Conservation (phyloP, 345 rosid species). For the Populus davidiana region DNA sequence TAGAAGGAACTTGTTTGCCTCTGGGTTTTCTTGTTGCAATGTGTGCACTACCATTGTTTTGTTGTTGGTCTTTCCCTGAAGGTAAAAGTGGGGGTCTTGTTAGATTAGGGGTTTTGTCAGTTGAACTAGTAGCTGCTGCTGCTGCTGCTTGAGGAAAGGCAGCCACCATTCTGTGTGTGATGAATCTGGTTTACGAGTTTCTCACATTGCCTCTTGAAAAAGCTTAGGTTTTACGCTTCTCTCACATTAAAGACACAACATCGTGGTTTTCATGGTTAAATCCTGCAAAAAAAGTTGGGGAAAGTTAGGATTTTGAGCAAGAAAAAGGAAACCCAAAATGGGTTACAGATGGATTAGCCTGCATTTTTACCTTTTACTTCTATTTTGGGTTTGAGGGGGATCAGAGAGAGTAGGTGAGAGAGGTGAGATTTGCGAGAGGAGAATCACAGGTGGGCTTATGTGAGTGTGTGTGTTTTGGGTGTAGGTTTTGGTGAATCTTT, state of each 20-base stretch:
- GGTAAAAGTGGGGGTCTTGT: conserved; percentile 33
- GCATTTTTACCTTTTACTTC: conserved; percentile 18
- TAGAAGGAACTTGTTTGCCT: conserved; percentile 74
- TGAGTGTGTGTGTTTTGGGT: conserved; percentile 3
- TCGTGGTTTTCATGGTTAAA: conserved; percentile 13
- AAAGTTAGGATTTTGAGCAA: conserved; percentile 15
- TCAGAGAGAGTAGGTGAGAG: conserved; percentile 10
- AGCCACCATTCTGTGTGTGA: conserved; percentile 57
- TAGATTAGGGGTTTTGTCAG: conserved; percentile 24
- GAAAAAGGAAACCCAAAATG: conserved; percentile 10
- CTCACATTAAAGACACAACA: conserved; percentile 5
- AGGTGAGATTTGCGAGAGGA: conserved; percentile 30
- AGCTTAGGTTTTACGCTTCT: conserved; percentile 10
- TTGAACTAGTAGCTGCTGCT: conserved; percentile 19
- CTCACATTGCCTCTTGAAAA: conserved; percentile 50
- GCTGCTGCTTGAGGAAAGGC: conserved; percentile 48
- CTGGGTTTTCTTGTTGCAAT: conserved; percentile 49
- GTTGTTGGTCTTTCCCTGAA: conserved; percentile 29
- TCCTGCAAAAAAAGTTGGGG: not conserved
- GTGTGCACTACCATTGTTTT: conserved; percentile 7
- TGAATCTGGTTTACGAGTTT: conserved; percentile 14
- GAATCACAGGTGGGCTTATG: conserved; percentile 27
- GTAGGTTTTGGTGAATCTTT: conserved; percentile 38
- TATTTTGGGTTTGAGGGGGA: conserved; percentile 7
- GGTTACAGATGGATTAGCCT: conserved; percentile 9